phyloP scores from a whole-genome alignment of 2,329 filamentous ascomycete species.

The Cladophialophora carrionii region DNA sequence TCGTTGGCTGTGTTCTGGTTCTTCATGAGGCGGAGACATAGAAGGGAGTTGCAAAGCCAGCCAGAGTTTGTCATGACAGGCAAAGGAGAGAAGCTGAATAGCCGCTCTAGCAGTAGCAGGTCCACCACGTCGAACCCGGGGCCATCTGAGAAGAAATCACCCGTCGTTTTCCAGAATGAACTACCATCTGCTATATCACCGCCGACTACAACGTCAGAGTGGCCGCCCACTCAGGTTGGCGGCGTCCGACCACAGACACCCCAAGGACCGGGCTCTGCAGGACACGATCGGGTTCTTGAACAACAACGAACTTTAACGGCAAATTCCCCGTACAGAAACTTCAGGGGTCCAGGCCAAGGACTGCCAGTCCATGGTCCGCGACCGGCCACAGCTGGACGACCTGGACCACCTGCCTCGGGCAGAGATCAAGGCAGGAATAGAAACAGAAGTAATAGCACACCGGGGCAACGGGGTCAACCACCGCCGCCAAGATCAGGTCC shows the following conservation, averaged over 20 bases:
- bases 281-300: conserved; percentile 9
- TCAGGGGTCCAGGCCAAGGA: conserved; percentile 22
- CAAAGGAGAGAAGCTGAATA: conserved; percentile 36
- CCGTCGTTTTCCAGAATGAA: conserved; percentile 25
- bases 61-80: conserved; percentile 38
- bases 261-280: conserved; percentile 17
- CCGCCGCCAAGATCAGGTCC: conserved; percentile 25
- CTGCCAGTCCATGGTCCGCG: conserved; percentile 16
- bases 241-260: conserved; percentile 31
- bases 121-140: conserved; percentile 27
- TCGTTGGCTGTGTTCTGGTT: conserved; percentile 38
- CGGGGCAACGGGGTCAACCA: conserved; percentile 23
- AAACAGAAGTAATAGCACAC: conserved; percentile 26
- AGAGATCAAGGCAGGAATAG: conserved; percentile 18
- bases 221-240: conserved; percentile 33
- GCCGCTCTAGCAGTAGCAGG: conserved; percentile 35
- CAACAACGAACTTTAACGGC: conserved; percentile 15
- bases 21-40: conserved; percentile 36
- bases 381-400: conserved; percentile 24
- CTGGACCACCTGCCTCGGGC: conserved; percentile 21
- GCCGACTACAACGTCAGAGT: conserved; percentile 26
- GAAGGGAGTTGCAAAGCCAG: conserved; percentile 33
- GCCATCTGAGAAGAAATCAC: conserved; percentile 21
- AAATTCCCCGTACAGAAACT: conserved; percentile 31
- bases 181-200: conserved; percentile 29